These are phyloP conservation scores for Alternaria sp. DNA, from an alignment of 2,329 filamentous ascomycete genomes.

Conservation along the genomic window DNA sequence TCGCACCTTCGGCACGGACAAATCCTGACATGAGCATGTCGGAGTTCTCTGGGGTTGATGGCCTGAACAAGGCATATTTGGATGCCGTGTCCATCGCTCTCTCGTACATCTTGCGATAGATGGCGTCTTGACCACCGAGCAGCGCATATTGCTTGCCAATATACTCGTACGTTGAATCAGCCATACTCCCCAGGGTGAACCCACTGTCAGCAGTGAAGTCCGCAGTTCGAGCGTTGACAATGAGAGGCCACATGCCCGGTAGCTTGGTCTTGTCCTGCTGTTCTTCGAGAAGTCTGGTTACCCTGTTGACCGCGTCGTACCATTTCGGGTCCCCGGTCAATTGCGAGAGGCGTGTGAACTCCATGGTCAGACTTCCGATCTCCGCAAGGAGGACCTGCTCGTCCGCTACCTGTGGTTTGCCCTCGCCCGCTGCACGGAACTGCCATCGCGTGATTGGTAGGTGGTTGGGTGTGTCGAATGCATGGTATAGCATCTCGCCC, in stretches of 20 bases:
- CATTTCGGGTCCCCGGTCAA: conserved; percentile 54
- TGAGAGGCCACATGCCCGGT: conserved; percentile 57
- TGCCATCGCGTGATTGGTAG: conserved; percentile 71
- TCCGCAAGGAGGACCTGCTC: conserved; percentile 53
- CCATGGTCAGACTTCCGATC: conserved; percentile 56
- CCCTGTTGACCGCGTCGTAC: conserved; percentile 55
- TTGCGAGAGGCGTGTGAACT: conserved; percentile 56
- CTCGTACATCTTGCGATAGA: conserved; percentile 65
- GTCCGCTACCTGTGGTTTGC: conserved; percentile 50
- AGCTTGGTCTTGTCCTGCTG: conserved; percentile 53
- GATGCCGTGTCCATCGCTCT: conserved; percentile 51
- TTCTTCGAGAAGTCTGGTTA: conserved; percentile 50
- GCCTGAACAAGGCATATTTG: conserved; percentile 56
- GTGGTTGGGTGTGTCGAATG: conserved; percentile 91
- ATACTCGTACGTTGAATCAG: conserved; percentile 50
- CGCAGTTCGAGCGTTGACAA: conserved; percentile 49
- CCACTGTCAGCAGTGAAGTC: conserved; percentile 51
- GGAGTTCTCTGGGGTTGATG: conserved; percentile 54
- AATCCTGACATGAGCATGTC: conserved; percentile 57
- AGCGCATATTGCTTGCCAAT: conserved; percentile 47
- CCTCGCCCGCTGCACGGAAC: conserved; percentile 46
- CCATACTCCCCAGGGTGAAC: conserved; percentile 47
- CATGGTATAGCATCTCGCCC: conserved; percentile 78
- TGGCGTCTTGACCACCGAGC: conserved; percentile 53
- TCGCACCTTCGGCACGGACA: conserved; percentile 44